Evolutionary conservation across 1,139 yeast species (phyloP).

Genomic region (Saccharomyces hybrid): DNA sequence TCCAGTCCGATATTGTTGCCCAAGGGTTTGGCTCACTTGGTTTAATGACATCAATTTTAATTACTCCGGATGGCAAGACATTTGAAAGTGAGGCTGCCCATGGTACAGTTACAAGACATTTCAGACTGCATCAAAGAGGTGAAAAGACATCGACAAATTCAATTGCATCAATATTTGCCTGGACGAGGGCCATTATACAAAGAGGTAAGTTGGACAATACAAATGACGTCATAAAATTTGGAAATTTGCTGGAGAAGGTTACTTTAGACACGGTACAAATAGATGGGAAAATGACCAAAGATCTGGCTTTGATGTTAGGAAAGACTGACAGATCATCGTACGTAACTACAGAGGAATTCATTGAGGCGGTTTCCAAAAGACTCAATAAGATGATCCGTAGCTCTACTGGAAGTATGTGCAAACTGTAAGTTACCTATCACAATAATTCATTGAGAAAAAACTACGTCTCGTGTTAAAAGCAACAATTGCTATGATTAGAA

Average conservation of each 20-base stretch:
- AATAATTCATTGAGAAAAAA: too few relatives aligned
- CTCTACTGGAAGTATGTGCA: neutral
- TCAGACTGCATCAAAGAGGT: slow-evolving; percentile 87
- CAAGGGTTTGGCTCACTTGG: slow-evolving; percentile 96
- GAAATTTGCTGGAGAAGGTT: slow-evolving; percentile 66
- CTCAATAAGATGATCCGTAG: slow-evolving; percentile 25
- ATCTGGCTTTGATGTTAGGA: slow-evolving; percentile 79
- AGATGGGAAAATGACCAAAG: slow-evolving; percentile 91
- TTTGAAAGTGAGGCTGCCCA: slow-evolving; percentile 96
- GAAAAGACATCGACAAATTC: slow-evolving; percentile 96
- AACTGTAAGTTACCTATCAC: neutral
- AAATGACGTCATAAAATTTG: slow-evolving; percentile 74
- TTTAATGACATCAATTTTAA: slow-evolving; percentile 86
- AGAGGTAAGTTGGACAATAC: slow-evolving; percentile 83
- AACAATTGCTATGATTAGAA: too few relatives aligned
- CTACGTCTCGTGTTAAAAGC: too few relatives aligned
- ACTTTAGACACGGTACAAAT: slow-evolving; percentile 75
- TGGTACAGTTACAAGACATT: slow-evolving; percentile 94
- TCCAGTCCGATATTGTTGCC: slow-evolving; percentile 91
- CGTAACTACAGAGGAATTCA: slow-evolving; percentile 83
- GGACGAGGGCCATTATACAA: slow-evolving; percentile 86
- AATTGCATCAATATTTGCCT: slow-evolving; percentile 90
- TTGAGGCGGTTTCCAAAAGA: slow-evolving; percentile 64
- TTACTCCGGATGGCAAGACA: slow-evolving; percentile 91
- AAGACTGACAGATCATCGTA: slow-evolving; percentile 69